Evolutionary conservation across 331 rosid species (phyloP).

Genomic region (Malus hybrid): DNA sequence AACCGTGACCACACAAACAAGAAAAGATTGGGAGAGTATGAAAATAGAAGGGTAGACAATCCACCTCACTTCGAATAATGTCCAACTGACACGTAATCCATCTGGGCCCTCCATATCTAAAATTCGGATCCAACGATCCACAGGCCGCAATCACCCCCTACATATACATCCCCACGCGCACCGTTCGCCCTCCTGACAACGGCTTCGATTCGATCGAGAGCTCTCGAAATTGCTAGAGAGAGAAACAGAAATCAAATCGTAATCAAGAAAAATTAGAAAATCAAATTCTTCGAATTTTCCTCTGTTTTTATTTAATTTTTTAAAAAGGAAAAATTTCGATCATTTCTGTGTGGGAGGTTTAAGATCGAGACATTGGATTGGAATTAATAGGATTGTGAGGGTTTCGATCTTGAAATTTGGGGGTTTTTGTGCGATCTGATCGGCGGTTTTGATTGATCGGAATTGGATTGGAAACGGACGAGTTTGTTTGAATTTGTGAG

Average conservation of each 20-base stretch:
- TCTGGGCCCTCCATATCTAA: conserved; percentile 2
- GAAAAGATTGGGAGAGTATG: no score
- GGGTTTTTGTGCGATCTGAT: background rate
- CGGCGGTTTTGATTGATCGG: background rate
- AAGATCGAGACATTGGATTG: background rate
- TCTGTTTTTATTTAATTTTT: background rate
- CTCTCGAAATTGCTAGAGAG: background rate
- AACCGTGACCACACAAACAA: no score
- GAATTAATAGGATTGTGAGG: background rate
- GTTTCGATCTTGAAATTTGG: background rate
- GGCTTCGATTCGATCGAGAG: background rate
- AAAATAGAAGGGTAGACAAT: no score
- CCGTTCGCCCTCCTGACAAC: background rate
- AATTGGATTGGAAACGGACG: background rate
- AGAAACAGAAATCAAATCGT: background rate
- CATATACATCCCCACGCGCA: background rate
- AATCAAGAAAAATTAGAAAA: background rate
- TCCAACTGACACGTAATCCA: background rate
- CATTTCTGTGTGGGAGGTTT: background rate
- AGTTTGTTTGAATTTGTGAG: background rate
- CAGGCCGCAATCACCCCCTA: background rate
- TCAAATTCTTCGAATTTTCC: background rate
- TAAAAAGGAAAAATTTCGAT: background rate
- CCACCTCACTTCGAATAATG: background rate
- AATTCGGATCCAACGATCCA: conserved; percentile 23